Percentiles rank a stretch among this genome's conserved stretches.
Evolutionary conservation across 176 grass and related monocot species (phyloP).

Genomic region (Saccharum officinarum): DNA sequence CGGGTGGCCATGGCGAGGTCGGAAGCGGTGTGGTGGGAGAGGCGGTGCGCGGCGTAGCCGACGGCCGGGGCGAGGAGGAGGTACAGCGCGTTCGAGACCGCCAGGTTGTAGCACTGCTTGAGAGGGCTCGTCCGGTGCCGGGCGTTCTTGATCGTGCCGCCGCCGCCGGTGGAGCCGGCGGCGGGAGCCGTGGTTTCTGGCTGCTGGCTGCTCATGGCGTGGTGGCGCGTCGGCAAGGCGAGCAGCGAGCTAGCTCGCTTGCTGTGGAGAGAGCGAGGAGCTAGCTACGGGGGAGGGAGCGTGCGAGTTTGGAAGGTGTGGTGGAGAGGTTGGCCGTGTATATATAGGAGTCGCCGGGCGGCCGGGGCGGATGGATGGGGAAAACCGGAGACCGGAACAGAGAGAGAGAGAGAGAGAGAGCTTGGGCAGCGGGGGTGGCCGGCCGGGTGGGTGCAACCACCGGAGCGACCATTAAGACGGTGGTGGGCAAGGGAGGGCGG

Average conservation of each 20-base stretch:
- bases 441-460: slow-evolving; percentile 71
- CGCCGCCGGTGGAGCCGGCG: neutral
- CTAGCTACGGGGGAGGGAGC: too few species aligned
- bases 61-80: slow-evolving; percentile 35
- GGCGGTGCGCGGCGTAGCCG: neutral
- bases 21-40: neutral
- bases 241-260: neutral
- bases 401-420: too few species aligned
- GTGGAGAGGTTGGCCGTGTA: neutral
- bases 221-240: neutral
- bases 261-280: too few species aligned
- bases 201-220: slow-evolving; percentile 22
- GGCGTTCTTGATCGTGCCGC: neutral
- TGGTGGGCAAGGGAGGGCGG: neutral
- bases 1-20: neutral
- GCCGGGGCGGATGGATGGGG: neutral
- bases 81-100: slow-evolving; percentile 48
- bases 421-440: too few species aligned
- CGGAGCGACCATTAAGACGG: slow-evolving; percentile 58
- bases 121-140: neutral
- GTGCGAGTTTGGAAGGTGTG: neutral
- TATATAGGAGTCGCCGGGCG: slow-evolving; percentile 39
- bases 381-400: too few species aligned
- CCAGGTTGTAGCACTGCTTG: slow-evolving; percentile 55
- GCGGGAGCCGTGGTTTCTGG: neutral